phyloP scores from a whole-genome alignment of 1,284 basidiomycete species.

The Sporisorium iseilematis-ciliati region DNA sequence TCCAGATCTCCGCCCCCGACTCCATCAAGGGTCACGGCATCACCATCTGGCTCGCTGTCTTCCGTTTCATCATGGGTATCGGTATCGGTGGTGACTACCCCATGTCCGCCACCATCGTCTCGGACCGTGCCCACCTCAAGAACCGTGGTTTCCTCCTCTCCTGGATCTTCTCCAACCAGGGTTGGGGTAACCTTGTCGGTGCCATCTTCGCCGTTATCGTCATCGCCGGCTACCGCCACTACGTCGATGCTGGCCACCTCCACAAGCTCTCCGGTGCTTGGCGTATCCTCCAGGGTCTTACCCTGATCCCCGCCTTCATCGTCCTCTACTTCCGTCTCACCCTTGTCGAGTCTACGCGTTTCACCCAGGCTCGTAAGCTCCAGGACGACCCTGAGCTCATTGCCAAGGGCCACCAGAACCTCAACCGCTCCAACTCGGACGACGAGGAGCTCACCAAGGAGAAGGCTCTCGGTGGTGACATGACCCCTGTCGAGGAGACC shows the following conservation, averaged over 20 bases:
- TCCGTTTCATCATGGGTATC: constrained; percentile 65
- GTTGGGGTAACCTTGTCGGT: constrained; percentile 69
- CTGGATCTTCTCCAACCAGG: constrained; percentile 71
- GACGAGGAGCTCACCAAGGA: constrained; percentile 52
- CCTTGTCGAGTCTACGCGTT: constrained; percentile 76
- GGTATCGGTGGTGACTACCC: constrained; percentile 85
- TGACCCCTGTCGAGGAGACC: constrained; percentile 51
- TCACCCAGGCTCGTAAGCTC: constrained; percentile 82
- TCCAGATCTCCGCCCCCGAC: constrained; percentile 66
- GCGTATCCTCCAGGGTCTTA: constrained; percentile 69
- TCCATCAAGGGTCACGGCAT: constrained; percentile 59
- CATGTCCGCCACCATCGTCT: constrained; percentile 73
- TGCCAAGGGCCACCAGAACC: constrained; percentile 73
- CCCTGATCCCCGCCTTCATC: constrained; percentile 61
- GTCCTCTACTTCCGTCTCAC: constrained; percentile 73
- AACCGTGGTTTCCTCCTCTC: constrained; percentile 63
- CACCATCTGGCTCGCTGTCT: constrained; percentile 63
- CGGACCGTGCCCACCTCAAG: constrained; percentile 59
- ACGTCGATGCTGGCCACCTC: constrained; percentile 49
- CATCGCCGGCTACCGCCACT: constrained; percentile 77
- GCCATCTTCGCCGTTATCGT: constrained; percentile 79
- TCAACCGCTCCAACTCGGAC: constrained; percentile 69
- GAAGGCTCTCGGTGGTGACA: constrained; percentile 44
- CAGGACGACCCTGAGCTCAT: constrained; percentile 84
- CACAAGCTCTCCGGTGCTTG: constrained; percentile 66